These are phyloP conservation scores for Floccularia luteovirens DNA, from an alignment of 768 basidiomycete species.

Conservation along the genomic window DNA sequence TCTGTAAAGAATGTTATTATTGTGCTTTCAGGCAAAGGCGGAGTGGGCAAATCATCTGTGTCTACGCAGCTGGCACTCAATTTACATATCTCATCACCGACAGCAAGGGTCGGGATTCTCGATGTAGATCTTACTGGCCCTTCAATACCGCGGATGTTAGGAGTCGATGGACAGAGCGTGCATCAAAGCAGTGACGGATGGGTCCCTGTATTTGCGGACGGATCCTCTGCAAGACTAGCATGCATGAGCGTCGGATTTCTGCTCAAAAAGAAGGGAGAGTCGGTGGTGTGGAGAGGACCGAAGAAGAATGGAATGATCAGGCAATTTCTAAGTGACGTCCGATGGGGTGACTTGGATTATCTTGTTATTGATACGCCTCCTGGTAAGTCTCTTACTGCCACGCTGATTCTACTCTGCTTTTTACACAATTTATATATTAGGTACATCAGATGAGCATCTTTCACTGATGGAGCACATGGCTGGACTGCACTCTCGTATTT, in stretches of 20 bases:
- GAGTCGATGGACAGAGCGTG: conserved; percentile 78
- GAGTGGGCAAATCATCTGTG: conserved; percentile 98
- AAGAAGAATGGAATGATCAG: conserved; percentile 99
- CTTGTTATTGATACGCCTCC: conserved; percentile 95
- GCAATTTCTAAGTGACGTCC: conserved; percentile 90
- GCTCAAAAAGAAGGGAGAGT: conserved; percentile 83
- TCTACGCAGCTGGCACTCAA: conserved; percentile 87
- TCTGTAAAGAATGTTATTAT: conserved; percentile 82
- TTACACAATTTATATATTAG: no score
- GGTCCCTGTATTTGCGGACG: conserved; percentile 97
- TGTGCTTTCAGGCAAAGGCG: conserved; percentile 94
- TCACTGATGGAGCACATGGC: conserved; percentile 92
- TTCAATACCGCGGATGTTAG: conserved; percentile 93
- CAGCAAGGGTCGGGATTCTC: conserved; percentile 75
- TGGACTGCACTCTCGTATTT: conserved; percentile 69
- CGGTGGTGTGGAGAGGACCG: conserved; percentile 96
- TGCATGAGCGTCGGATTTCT: conserved; percentile 98
- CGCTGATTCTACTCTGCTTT: no score
- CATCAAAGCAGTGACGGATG: conserved; percentile 94
- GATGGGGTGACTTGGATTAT: conserved; percentile 92
- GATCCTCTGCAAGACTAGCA: conserved; percentile 59
- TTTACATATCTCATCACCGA: conserved; percentile 63
- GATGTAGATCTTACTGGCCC: conserved; percentile 94
- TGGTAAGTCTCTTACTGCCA: conserved; percentile 49
- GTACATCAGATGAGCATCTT: conserved; percentile 97